Conservation (phyloP, 148 eudicot species). For the Amaranthus cruentus region DNA sequence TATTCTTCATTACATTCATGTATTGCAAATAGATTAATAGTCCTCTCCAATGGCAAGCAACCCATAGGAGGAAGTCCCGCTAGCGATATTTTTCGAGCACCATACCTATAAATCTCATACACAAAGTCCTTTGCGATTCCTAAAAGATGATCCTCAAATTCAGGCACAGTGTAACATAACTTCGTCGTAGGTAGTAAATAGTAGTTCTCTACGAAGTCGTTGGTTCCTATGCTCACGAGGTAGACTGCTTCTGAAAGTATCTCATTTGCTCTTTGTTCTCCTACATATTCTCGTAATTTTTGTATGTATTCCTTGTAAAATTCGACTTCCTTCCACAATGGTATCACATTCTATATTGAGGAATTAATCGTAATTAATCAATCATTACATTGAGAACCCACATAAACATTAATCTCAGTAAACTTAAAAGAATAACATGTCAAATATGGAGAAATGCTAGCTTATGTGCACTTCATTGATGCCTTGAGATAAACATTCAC, state of each 20-base stretch:
- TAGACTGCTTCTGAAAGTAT: conserved; percentile 49
- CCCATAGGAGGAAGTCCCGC: conserved; percentile 73
- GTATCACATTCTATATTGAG: conserved; percentile 59
- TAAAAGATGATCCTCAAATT: conserved; percentile 42
- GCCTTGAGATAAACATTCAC: too few species aligned
- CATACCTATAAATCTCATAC: conserved; percentile 33
- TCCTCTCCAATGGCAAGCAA: conserved; percentile 70
- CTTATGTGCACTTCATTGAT: not conserved
- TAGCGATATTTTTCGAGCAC: conserved; percentile 53
- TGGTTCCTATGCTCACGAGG: conserved; percentile 64
- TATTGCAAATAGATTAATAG: conserved; percentile 28
- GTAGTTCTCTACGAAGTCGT: conserved; percentile 83
- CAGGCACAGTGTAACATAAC: conserved; percentile 27
- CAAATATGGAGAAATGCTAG: too few species aligned
- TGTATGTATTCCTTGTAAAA: conserved; percentile 67
- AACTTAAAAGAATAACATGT: not conserved
- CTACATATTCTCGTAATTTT: conserved; percentile 39
- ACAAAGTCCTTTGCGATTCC: conserved; percentile 36
- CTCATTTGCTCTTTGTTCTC: conserved; percentile 39
- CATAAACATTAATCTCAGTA: not conserved
- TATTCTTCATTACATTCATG: conserved; percentile 41
- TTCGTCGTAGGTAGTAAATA: conserved; percentile 39
- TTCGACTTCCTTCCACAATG: conserved; percentile 70
- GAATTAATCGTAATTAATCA: not conserved
- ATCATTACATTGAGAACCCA: not conserved